Evolutionary conservation across 768 basidiomycete species (phyloP).

Genomic region (Boletellus ananiceps): DNA sequence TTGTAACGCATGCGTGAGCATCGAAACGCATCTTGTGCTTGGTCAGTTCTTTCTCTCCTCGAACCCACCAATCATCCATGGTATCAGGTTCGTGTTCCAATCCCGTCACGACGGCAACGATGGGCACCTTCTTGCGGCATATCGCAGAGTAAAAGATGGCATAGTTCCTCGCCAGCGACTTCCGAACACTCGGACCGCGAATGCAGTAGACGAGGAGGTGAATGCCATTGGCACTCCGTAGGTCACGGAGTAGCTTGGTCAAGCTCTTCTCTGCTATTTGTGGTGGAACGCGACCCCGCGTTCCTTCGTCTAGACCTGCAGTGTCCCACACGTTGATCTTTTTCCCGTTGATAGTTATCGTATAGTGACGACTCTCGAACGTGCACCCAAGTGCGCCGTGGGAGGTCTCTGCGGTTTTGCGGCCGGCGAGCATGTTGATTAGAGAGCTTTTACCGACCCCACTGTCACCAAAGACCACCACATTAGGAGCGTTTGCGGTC

Average conservation of each 20-base stretch:
- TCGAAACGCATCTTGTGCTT: constrained; percentile 34
- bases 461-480: constrained; percentile 42
- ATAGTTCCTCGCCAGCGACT: constrained; percentile 28
- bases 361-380: constrained; percentile 26
- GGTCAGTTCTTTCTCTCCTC: constrained; percentile 30
- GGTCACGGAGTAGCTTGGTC: constrained; percentile 28
- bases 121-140: constrained; percentile 29
- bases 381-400: constrained; percentile 34
- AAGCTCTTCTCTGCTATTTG: constrained; percentile 26
- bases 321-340: constrained; percentile 31
- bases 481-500: constrained; percentile 22
- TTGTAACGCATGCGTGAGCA: constrained; percentile 41
- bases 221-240: constrained; percentile 28
- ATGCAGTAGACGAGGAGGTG: constrained; percentile 32
- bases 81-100: constrained; percentile 30
- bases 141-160: constrained; percentile 28
- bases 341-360: constrained; percentile 13
- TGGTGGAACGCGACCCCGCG: constrained; percentile 21
- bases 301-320: constrained; percentile 28
- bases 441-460: constrained; percentile 43
- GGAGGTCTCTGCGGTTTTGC: constrained; percentile 28
- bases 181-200: constrained; percentile 27
- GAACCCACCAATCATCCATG: constrained; percentile 38
- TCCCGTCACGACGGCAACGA: constrained; percentile 31
- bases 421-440: constrained; percentile 38